Evolutionary conservation across 139 green algal genomes (phyloP), one percentile per base, ranked within the genome.

Genomic region (Coelastrella sp.): DNA sequence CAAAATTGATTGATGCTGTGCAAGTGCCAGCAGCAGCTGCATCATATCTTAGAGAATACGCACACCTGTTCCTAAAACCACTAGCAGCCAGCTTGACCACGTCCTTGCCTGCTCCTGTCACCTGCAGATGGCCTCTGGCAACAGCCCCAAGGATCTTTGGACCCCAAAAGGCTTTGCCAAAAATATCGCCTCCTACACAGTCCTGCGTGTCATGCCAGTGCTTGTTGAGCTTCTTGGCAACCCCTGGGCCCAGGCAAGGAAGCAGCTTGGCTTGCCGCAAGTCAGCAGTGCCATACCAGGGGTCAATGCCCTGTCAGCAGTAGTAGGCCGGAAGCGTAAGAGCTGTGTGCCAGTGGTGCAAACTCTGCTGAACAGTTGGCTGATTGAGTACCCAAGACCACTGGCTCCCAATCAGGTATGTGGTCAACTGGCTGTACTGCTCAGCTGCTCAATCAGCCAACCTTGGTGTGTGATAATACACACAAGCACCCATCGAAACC

Each of bases 351-450:
- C 82, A 8, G 22, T 78, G 27, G 24, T 87, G n/a, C 60, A 87
- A 35, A 27, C 27, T 19, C 17, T 22, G 8, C 66, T 88, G 10
- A 80, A n/a, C 25, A 88, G 35, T 56, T 88, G 65, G 65, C 66
- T 88, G 66, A 56, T 88, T 12, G 83, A 88, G 83, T 68, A 35
- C 6, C 83, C 83, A 7, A 65, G 83, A 70, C 65, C 66, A 11
- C 66, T 88, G 27, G 27, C 35, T 11, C 24, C 83, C 4, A n/a
- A 88, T 35, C 83, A 88, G 83, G 83, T 80, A 17, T 3, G 74
- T 81, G 74, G 10, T 10, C 74, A 57, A 3, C 14, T 58, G 14
- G 22, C n/a, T 80, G 74, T 78, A 35, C 8, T 8, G n/a, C 25
- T 25, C 63, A 72, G 63, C 63, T 72, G 12, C 12, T 14, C 4